These are phyloP conservation scores for Achaetomium macrosporum DNA, from an alignment of 2,329 filamentous ascomycete genomes.

Conservation along the genomic window DNA sequence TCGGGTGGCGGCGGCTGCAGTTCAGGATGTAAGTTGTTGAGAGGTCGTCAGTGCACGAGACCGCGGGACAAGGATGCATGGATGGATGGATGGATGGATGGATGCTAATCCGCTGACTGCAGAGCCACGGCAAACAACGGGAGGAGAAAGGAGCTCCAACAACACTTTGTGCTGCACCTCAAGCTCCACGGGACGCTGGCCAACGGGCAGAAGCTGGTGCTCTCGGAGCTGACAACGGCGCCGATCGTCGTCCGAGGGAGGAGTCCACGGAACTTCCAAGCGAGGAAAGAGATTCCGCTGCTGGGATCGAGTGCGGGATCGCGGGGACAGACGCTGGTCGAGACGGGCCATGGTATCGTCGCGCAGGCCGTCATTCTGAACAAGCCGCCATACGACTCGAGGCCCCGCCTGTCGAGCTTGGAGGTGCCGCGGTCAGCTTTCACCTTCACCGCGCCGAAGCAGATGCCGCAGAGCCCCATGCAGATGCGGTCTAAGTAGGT, in stretches of 20 bases:
- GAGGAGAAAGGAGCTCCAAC: conserved; percentile 86
- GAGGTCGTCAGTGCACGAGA: no score
- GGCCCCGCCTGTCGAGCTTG: conserved; percentile 47
- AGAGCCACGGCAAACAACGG: conserved; percentile 95
- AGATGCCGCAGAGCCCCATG: conserved; percentile 46
- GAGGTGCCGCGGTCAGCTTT: conserved; percentile 53
- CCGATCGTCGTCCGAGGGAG: conserved; percentile 91
- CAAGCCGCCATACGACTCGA: conserved; percentile 43
- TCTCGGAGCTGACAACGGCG: conserved; percentile 79
- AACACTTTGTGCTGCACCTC: conserved; percentile 87
- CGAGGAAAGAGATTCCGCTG: conserved; percentile 85
- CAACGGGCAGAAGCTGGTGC: conserved; percentile 73
- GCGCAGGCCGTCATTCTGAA: conserved; percentile 51
- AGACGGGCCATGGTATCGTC: conserved; percentile 55
- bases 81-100: no score
- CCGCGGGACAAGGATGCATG: no score
- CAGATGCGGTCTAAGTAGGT: conserved; percentile 56
- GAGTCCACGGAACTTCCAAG: conserved; percentile 91
- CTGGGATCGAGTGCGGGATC: conserved; percentile 70
- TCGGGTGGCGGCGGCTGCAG: conserved; percentile 89
- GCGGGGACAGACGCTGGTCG: conserved; percentile 67
- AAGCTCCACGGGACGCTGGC: conserved; percentile 80
- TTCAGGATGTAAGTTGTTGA: conserved; percentile 77
- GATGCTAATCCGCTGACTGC: conserved; percentile 1
- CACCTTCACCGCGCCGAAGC: conserved; percentile 52